These are phyloP conservation scores for Coelastrella sp. DNA, from an alignment of 139 green algal species.

Conservation along the genomic window DNA sequence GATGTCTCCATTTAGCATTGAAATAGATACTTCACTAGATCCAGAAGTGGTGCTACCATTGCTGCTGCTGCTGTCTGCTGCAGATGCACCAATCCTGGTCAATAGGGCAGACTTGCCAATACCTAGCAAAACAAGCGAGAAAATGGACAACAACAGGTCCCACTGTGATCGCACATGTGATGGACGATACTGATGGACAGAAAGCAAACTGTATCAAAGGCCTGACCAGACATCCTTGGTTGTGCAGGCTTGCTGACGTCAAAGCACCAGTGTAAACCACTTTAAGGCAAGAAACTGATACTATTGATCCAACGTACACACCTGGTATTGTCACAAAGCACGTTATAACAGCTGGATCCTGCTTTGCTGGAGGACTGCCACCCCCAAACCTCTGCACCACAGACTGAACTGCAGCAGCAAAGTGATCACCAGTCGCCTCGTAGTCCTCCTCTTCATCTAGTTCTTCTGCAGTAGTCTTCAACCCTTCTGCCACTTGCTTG, in stretches of 20 bases:
- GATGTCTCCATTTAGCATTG: slow-evolving; percentile 51
- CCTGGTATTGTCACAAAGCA: slow-evolving; percentile 67
- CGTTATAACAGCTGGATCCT: slow-evolving; percentile 53
- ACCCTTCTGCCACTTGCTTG: neutral
- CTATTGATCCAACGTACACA: neutral
- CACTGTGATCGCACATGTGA: too few species aligned
- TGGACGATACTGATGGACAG: too few species aligned
- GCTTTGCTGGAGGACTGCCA: slow-evolving; percentile 47
- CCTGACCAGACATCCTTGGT: neutral
- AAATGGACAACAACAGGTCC: too few species aligned
- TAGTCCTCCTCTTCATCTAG: slow-evolving; percentile 1
- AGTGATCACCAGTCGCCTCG: slow-evolving; percentile 46
- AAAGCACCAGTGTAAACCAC: too few species aligned
- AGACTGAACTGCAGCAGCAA: slow-evolving; percentile 16
- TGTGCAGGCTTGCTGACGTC: neutral
- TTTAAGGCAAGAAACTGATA: too few species aligned
- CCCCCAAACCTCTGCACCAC: neutral
- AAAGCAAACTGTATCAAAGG: too few species aligned
- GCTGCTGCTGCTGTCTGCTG: neutral
- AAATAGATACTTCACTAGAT: neutral
- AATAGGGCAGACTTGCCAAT: slow-evolving; percentile 14
- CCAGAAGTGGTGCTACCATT: neutral
- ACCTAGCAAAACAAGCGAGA: neutral
- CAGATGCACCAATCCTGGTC: neutral
- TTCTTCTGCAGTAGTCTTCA: too few species aligned